A percentile compares a stretch with the other conserved stretches of the same genome.
Evolutionary conservation across 2,329 filamentous ascomycete species (phyloP).

Genomic region (Colletotrichum karsti): DNA sequence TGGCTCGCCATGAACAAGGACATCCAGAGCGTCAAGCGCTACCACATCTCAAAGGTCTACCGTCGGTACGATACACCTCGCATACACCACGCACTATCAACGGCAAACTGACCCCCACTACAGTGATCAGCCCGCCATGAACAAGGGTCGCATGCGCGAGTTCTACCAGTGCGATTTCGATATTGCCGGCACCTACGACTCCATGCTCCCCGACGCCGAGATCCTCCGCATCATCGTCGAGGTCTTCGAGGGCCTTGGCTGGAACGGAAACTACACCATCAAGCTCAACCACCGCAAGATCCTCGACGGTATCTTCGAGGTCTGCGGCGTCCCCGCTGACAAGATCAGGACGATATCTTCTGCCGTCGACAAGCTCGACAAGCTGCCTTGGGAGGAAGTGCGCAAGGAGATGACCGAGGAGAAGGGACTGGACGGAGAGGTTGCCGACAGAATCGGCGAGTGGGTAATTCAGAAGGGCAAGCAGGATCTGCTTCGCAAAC

Average conservation of each 20-base stretch:
- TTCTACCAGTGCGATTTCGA: slow-evolving; percentile 99
- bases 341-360: slow-evolving; percentile 91
- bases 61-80: slow-evolving; percentile 33
- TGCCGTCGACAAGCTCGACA: slow-evolving; percentile 96
- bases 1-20: slow-evolving; percentile 92
- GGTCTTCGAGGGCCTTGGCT: slow-evolving; percentile 83
- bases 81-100: not conserved
- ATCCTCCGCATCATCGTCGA: slow-evolving; percentile 85
- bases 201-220: slow-evolving; percentile 93
- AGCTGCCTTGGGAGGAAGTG: slow-evolving; percentile 89
- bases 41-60: slow-evolving; percentile 91
- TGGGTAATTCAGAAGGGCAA: slow-evolving; percentile 83
- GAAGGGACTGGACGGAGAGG: slow-evolving; percentile 79
- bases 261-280: slow-evolving; percentile 80
- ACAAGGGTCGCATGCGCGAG: slow-evolving; percentile 92
- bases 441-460: slow-evolving; percentile 88
- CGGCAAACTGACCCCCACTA: slow-evolving; percentile 40
- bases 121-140: slow-evolving; percentile 82
- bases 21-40: slow-evolving; percentile 87
- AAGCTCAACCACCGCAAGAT: slow-evolving; percentile 97
- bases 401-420: slow-evolving; percentile 93
- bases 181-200: slow-evolving; percentile 86
- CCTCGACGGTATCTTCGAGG: slow-evolving; percentile 89
- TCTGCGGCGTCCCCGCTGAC: slow-evolving; percentile 86
- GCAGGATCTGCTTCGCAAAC: slow-evolving; percentile 75